Conservation (phyloP, 768 basidiomycete species). For the Trametes elegans region DNA sequence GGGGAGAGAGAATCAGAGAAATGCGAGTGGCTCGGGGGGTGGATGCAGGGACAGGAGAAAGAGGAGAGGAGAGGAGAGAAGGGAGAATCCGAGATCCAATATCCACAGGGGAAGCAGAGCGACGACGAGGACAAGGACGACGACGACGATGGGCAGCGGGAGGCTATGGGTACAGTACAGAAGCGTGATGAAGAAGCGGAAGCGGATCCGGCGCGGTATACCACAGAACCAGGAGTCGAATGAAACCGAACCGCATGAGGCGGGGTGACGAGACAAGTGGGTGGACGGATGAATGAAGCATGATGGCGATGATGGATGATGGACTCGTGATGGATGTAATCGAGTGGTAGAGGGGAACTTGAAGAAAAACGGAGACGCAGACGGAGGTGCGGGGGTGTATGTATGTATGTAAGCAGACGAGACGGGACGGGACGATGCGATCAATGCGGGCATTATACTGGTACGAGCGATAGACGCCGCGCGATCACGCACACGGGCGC, state of each 20-base stretch:
- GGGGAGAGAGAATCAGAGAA: not conserved
- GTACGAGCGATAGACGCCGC: constrained; percentile 14
- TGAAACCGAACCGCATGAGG: too few relatives aligned
- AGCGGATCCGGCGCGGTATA: constrained; percentile 2
- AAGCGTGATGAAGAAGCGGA: not conserved
- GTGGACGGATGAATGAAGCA: too few relatives aligned
- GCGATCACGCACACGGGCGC: too few relatives aligned
- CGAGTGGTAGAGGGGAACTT: too few relatives aligned
- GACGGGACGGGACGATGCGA: too few relatives aligned
- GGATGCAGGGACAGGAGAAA: not conserved
- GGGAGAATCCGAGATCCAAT: not conserved
- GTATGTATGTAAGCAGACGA: too few relatives aligned
- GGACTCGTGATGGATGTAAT: too few relatives aligned
- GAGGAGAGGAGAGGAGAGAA: not conserved
- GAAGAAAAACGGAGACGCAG: not conserved
- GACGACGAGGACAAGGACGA: not conserved
- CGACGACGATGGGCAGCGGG: not conserved
- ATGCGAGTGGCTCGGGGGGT: too few relatives aligned
- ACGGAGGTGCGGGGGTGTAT: not conserved
- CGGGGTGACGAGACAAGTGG: too few relatives aligned
- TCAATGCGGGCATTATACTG: constrained; percentile 11
- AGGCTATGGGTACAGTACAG: not conserved
- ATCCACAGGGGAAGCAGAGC: constrained; percentile 4
- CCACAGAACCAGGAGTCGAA: not conserved
- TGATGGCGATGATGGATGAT: too few relatives aligned